These are phyloP conservation scores for Blastocystis sp. DNA, from an alignment of 352 stramenopile species.

Conservation along the genomic window DNA sequence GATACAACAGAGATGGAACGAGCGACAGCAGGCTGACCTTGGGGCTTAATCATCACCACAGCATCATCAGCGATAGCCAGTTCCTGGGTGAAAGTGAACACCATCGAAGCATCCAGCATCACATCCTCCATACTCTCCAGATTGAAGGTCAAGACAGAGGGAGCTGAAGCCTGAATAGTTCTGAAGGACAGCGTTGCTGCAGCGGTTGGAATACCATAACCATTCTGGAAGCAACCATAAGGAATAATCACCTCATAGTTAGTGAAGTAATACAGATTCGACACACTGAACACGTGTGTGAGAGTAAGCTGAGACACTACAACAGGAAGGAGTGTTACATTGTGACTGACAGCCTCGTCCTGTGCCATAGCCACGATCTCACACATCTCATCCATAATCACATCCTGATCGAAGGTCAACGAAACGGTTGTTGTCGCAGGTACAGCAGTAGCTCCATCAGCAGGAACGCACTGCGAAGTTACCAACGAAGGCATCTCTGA, in stretches of 20 bases:
- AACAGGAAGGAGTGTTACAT: neutral
- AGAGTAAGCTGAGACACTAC: neutral
- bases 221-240: slow-evolving; percentile 16
- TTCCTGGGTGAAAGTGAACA: slow-evolving; percentile 51
- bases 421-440: slow-evolving; percentile 1
- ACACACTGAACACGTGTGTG: slow-evolving; percentile 6
- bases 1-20: neutral
- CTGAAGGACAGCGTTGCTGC: neutral
- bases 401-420: slow-evolving; percentile 14
- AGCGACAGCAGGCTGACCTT: neutral
- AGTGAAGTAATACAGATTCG: neutral
- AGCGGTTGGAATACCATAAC: neutral
- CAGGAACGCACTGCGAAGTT: neutral
- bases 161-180: neutral
- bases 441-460: neutral
- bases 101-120: neutral
- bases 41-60: neutral
- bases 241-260: slow-evolving; percentile 1
- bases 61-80: neutral
- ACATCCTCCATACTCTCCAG: neutral
- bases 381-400: neutral
- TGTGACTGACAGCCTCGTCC: neutral
- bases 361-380: neutral
- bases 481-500: neutral
- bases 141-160: slow-evolving; percentile 23